Conservation (phyloP, 176 grass and related monocot genomes). For the Oryza nivara region DNA sequence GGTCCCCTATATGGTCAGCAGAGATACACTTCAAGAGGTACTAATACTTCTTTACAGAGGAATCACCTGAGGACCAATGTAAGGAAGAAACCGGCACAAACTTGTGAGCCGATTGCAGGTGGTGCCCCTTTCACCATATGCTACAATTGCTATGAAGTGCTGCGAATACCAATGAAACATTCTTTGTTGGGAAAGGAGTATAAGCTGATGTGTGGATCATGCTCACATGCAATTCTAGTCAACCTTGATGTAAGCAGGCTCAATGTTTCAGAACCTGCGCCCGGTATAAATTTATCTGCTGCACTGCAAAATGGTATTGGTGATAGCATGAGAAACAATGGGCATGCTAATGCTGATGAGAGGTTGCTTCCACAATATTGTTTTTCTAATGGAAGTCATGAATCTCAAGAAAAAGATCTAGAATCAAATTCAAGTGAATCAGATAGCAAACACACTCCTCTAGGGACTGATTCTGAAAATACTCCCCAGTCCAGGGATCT, state of each 20-base stretch:
- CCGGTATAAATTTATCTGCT: constrained; percentile 41
- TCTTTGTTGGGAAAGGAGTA: constrained; percentile 56
- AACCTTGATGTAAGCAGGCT: constrained; percentile 70
- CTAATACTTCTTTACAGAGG: constrained; percentile 44
- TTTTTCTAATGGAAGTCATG: constrained; percentile 64
- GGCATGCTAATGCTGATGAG: constrained; percentile 35
- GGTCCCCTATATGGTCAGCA: constrained; percentile 46
- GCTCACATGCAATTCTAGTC: constrained; percentile 71
- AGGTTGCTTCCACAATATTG: constrained; percentile 70
- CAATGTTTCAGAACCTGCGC: constrained; percentile 45
- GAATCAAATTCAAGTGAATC: constrained; percentile 54
- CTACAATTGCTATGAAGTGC: constrained; percentile 87
- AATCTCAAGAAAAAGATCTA: constrained; percentile 57
- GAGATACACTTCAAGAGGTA: constrained; percentile 53
- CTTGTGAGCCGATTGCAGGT: constrained; percentile 64
- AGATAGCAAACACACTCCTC: constrained; percentile 40
- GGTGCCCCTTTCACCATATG: constrained; percentile 88
- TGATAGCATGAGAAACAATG: constrained; percentile 34
- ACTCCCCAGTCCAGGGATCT: constrained; percentile 43
- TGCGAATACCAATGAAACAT: constrained; percentile 67
- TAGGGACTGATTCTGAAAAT: constrained; percentile 45
- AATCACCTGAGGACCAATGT: constrained; percentile 48
- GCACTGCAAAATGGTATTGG: constrained; percentile 39
- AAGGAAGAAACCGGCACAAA: constrained; percentile 57
- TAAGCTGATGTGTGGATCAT: constrained; percentile 80